Evolutionary conservation across 2,329 filamentous ascomycete species (phyloP).

Genomic region (Anisogramma anomala): DNA sequence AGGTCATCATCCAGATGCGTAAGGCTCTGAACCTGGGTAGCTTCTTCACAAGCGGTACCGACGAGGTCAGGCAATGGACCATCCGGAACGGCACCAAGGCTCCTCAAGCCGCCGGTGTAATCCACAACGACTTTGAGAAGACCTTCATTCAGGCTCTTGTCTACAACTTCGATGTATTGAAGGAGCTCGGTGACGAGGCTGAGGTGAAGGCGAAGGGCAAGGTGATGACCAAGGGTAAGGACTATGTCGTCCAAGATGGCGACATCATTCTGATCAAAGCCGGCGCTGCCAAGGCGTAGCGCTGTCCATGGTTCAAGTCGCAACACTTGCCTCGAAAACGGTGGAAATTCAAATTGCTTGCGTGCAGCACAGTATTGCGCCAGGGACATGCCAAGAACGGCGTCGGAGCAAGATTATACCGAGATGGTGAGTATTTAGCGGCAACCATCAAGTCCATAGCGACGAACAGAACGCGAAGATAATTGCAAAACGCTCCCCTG

Average conservation of each 20-base stretch:
- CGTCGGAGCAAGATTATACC: too few relatives aligned
- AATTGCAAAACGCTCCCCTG: too few relatives aligned
- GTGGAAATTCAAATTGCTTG: too few relatives aligned
- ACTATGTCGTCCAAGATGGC: conserved; percentile 63
- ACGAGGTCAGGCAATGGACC: conserved; percentile 98
- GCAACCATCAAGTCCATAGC: neutral
- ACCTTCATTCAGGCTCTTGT: conserved; percentile 96
- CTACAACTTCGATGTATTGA: conserved; percentile 74
- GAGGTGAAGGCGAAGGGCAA: conserved; percentile 90
- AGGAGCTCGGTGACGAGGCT: conserved; percentile 79
- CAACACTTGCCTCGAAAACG: too few relatives aligned
- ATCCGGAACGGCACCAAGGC: conserved; percentile 93
- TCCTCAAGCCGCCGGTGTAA: conserved; percentile 88
- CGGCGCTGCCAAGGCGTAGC: conserved; percentile 56
- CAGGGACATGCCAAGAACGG: too few relatives aligned
- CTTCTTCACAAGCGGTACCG: conserved; percentile 93
- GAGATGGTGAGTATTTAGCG: neutral
- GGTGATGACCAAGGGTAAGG: conserved; percentile 92
- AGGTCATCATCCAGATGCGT: conserved; percentile 87
- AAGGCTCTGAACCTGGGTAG: conserved; percentile 79
- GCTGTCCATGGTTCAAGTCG: too few relatives aligned
- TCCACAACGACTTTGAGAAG: conserved; percentile 94
- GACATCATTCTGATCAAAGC: conserved; percentile 82
- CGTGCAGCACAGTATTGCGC: too few relatives aligned
- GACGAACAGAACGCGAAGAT: neutral